phyloP scores from a whole-genome alignment of 2,329 filamentous ascomycete genomes.

The Davidsoniella virescens region DNA sequence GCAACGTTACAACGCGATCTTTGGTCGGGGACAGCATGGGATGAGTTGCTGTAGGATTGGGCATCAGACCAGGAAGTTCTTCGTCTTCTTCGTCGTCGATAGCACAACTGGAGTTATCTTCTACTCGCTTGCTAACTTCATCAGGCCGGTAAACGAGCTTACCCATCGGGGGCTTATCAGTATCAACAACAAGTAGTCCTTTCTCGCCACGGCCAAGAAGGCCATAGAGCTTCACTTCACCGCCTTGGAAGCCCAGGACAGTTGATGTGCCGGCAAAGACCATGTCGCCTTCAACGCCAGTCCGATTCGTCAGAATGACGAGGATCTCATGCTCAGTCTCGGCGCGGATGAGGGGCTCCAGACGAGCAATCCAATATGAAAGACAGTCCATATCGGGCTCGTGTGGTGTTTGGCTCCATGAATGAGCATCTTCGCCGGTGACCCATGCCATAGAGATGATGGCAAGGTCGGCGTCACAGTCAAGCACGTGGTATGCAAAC shows the following conservation, averaged over 20 bases:
- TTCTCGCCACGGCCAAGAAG: conserved; percentile 55
- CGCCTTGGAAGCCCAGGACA: conserved; percentile 48
- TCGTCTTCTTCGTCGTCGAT: neutral
- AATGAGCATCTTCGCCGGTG: conserved; percentile 35
- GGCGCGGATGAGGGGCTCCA: conserved; percentile 46
- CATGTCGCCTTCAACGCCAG: conserved; percentile 47
- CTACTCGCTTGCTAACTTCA: neutral
- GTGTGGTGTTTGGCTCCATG: conserved; percentile 30
- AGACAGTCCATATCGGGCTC: conserved; percentile 59
- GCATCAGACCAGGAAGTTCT: conserved; percentile 9
- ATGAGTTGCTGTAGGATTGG: conserved; percentile 3
- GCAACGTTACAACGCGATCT: neutral
- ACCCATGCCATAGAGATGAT: conserved; percentile 68
- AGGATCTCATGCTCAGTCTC: conserved; percentile 42
- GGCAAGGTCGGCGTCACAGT: conserved; percentile 41
- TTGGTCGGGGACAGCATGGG: neutral
- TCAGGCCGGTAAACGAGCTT: conserved; percentile 24
- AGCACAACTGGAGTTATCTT: too few species aligned
- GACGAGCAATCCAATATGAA: conserved; percentile 56
- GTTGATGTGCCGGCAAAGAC: conserved; percentile 61
- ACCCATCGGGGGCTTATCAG: conserved; percentile 27
- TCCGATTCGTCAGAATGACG: conserved; percentile 55
- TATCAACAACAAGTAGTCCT: conserved; percentile 52
- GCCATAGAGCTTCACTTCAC: conserved; percentile 52
- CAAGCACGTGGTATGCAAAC: conserved; percentile 39